These are phyloP conservation scores for Podosphaera aphanis DNA, from an alignment of 2,329 filamentous ascomycete species.

Conservation along the genomic window DNA sequence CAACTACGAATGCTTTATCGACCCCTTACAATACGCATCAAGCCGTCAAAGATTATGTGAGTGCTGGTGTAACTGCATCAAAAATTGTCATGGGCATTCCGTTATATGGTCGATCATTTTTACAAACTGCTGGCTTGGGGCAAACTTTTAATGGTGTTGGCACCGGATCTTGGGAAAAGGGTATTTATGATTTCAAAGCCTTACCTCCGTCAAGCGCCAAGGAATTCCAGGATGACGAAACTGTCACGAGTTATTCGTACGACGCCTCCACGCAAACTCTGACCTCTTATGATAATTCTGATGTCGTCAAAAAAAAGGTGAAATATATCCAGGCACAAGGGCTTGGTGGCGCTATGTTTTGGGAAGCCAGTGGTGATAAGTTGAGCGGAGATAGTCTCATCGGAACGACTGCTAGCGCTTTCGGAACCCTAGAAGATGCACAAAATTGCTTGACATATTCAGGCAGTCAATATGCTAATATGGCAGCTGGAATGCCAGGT, in stretches of 20 bases:
- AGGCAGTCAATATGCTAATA: conserved; percentile 30
- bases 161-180: conserved; percentile 44
- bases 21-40: conserved; percentile 48
- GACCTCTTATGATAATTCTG: conserved; percentile 47
- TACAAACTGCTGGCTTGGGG: conserved; percentile 41
- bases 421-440: conserved; percentile 22
- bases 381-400: conserved; percentile 36
- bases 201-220: conserved; percentile 38
- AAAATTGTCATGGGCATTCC: conserved; percentile 57
- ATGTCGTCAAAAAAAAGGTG: conserved; percentile 37
- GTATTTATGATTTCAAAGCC: conserved; percentile 62
- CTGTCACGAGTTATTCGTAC: conserved; percentile 48
- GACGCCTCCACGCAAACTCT: conserved; percentile 34
- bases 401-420: conserved; percentile 19
- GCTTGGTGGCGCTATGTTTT: conserved; percentile 65
- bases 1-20: conserved; percentile 24
- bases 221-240: conserved; percentile 30
- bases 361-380: conserved; percentile 53
- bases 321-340: conserved; percentile 36
- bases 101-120: conserved; percentile 54
- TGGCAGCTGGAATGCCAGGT: conserved; percentile 19
- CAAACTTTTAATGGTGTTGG: conserved; percentile 29
- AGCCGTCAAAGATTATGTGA: conserved; percentile 42
- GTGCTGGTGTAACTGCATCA: conserved; percentile 31
- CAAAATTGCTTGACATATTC: conserved; percentile 30